phyloP scores from a whole-genome alignment of 2,329 filamentous ascomycete genomes.

The Colletotrichum tanaceti region DNA sequence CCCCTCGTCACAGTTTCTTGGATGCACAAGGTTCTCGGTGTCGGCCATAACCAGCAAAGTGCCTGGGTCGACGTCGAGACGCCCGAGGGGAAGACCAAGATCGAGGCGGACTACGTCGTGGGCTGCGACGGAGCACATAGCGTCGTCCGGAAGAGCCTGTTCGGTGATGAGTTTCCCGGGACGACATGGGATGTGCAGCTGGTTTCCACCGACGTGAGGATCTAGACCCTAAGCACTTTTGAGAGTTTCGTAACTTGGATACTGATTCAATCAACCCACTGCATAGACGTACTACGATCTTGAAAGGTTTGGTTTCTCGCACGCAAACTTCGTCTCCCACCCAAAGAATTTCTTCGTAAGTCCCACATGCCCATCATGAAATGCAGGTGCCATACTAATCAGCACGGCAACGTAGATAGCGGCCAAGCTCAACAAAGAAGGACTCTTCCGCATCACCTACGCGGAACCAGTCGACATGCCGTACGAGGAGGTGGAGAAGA shows the following conservation, averaged over 20 bases:
- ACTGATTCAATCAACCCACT: background rate
- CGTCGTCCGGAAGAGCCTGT: background rate
- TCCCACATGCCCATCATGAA: too few species aligned
- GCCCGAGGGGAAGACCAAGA: background rate
- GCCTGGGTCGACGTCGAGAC: background rate
- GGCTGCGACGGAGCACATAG: slow-evolving; percentile 9
- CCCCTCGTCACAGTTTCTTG: background rate
- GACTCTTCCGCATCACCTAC: slow-evolving; percentile 64
- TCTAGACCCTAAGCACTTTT: background rate
- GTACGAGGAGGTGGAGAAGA: slow-evolving; percentile 58
- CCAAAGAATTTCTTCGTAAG: slow-evolving; percentile 8
- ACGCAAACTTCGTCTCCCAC: slow-evolving; percentile 2
- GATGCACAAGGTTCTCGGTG: background rate
- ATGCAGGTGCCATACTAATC: too few species aligned
- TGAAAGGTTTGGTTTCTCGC: background rate
- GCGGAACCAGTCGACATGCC: slow-evolving; percentile 59
- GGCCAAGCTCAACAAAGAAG: background rate
- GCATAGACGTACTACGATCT: slow-evolving; percentile 2
- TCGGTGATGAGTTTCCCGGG: background rate
- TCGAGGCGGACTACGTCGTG: slow-evolving; percentile 6
- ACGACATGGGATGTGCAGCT: slow-evolving; percentile 6
- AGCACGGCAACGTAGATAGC: background rate
- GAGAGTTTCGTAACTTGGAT: background rate
- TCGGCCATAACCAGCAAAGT: background rate
- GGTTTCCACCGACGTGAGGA: background rate